These are phyloP conservation scores for Xanthoconium separans DNA, from an alignment of 1,284 basidiomycete genomes.

Conservation along the genomic window DNA sequence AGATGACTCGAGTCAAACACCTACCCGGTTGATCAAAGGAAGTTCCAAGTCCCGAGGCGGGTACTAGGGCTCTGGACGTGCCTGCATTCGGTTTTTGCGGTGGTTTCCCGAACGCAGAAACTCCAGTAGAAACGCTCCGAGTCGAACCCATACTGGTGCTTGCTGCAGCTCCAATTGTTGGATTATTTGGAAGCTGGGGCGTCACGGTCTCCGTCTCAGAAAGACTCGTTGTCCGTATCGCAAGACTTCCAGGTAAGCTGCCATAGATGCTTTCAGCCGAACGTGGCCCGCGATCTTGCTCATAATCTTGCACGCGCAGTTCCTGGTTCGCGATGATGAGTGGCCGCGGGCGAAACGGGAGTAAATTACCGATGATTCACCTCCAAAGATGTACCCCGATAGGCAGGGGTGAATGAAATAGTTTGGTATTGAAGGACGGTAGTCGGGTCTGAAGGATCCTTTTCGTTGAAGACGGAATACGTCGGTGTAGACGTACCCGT, in stretches of 20 bases:
- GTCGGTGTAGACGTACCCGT: constrained; percentile 63
- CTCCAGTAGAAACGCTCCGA: too few species aligned
- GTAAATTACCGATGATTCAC: constrained; percentile 36
- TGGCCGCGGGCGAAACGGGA: constrained; percentile 3
- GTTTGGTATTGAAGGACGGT: constrained; percentile 64
- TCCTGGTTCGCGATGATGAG: constrained; percentile 46
- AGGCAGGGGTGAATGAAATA: constrained; percentile 71
- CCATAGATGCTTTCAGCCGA: constrained; percentile 35
- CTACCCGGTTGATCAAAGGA: too few species aligned
- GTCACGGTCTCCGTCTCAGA: constrained; percentile 43
- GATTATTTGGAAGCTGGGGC: constrained; percentile 34
- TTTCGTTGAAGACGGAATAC: constrained; percentile 55
- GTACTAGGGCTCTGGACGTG: too few species aligned
- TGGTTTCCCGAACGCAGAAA: too few species aligned
- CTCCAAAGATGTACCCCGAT: constrained; percentile 70
- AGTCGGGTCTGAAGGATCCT: constrained; percentile 47
- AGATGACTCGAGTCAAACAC: too few species aligned
- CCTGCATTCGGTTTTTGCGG: too few species aligned
- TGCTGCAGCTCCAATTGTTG: constrained; percentile 25
- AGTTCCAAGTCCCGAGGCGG: too few species aligned
- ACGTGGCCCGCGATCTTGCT: constrained; percentile 70
- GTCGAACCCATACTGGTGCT: too few species aligned
- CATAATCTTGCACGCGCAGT: constrained; percentile 72
- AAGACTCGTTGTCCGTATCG: constrained; percentile 27
- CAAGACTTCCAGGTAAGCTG: constrained; percentile 26